Conservation (phyloP, 1,284 basidiomycete species). For the Cutaneotrichosporon sp. region DNA sequence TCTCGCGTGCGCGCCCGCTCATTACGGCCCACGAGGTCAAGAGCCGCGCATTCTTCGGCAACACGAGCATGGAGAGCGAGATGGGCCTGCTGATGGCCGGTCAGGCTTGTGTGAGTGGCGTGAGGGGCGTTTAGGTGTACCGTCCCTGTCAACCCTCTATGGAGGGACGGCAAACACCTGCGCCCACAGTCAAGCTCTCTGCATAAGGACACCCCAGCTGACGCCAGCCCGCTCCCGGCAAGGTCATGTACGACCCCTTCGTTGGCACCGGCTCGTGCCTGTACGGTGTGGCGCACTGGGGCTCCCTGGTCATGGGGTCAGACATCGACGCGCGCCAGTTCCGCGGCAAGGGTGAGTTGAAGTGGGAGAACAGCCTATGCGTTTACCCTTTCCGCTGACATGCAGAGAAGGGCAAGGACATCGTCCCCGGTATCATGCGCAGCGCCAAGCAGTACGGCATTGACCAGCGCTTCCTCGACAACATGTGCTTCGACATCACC, state of each 20-base stretch:
- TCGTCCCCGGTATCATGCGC: conserved; percentile 67
- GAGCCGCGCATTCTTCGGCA: conserved; percentile 87
- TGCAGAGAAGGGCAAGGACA: conserved; percentile 52
- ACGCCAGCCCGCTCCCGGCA: conserved; percentile 75
- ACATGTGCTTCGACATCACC: conserved; percentile 88
- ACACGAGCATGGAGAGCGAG: conserved; percentile 97
- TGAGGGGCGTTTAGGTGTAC: not conserved
- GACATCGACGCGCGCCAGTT: conserved; percentile 98
- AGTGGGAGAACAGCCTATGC: not conserved
- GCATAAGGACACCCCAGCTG: too few relatives aligned
- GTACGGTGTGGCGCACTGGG: conserved; percentile 81
- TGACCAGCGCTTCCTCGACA: conserved; percentile 72
- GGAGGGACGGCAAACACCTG: too few relatives aligned
- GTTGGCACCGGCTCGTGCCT: conserved; percentile 96
- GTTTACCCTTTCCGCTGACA: conserved; percentile 5
- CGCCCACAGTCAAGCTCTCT: too few relatives aligned
- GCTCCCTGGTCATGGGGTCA: conserved; percentile 82
- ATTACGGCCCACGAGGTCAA: conserved; percentile 80
- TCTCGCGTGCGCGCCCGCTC: conserved; percentile 70
- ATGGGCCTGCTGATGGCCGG: conserved; percentile 94
- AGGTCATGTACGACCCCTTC: conserved; percentile 94
- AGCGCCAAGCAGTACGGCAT: conserved; percentile 86
- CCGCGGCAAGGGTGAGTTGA: conserved; percentile 70
- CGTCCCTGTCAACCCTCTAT: too few relatives aligned
- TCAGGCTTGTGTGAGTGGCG: conserved; percentile 70